Evolutionary conservation across 2,329 filamentous ascomycete species (phyloP), one percentile per base, ranked within the genome.

Genomic region (Colletotrichum ledebouriae): DNA sequence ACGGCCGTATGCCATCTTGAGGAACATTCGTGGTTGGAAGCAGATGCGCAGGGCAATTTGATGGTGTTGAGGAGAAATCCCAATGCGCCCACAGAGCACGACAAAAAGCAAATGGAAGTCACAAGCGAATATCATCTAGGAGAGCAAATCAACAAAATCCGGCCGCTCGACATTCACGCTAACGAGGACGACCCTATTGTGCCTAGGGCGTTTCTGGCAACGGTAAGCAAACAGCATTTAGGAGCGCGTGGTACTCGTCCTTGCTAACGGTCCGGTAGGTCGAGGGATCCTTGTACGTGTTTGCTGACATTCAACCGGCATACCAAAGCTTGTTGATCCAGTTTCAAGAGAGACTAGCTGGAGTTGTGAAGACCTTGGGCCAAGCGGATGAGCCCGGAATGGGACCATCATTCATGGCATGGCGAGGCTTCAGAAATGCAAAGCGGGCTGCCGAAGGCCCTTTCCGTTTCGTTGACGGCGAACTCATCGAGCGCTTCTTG

Each of bases 121-220:
- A 93, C 89, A 1, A 91, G 92, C 68, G 94, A 98, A 78, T 89
- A 98, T 71, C 89, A 91, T 50, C 84, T 99, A 10, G 94, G 96
- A 1, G 95, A 99, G 78, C 94, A 96, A 87, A 93, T 98, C 63
- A 99, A 99, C 76, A 87, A 89, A 37, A 97, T 98, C 63, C 87
- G 91, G 22, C 88, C 88, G 33, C 87, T 98, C 17, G 85, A 90
- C 61, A 88, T 97, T 10, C 85, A 88, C 33, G 83, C 89, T 3
- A 85, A 85, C 17, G 82, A 88, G 39, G 89, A 85, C 71, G 89
- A 92, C 9, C 83, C 91, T 29, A 89, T 98, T 7, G 82, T 91
- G 7, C 95, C 96, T 0, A 89, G 88, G 74, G 96, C 96, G 20
- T 98, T 98, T 76, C 81, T 98, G 59, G 94, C 88, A 67, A 98